Evolutionary conservation across 768 basidiomycete genomes (phyloP).

Genomic region (Lentinula sp.): DNA sequence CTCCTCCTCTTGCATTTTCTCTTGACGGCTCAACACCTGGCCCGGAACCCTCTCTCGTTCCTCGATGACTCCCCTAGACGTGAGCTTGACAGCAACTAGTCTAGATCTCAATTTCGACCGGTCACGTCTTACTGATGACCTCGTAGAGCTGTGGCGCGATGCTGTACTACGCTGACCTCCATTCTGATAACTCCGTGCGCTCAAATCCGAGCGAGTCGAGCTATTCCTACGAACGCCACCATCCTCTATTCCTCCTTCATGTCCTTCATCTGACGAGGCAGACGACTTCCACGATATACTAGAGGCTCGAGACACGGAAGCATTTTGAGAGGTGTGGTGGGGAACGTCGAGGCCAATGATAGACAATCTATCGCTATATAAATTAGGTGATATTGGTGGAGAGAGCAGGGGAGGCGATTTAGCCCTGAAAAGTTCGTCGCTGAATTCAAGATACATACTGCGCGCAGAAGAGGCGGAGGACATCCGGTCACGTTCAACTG

Average conservation of each 20-base stretch:
- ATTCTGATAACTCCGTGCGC: not conserved
- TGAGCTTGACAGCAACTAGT: constrained; percentile 45
- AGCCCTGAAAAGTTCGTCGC: not conserved
- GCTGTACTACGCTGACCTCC: not conserved
- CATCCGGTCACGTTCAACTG: not conserved
- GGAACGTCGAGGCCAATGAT: not conserved
- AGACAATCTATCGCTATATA: not conserved
- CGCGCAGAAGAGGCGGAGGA: constrained; percentile 1
- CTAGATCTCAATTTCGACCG: constrained; percentile 14
- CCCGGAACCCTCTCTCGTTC: constrained; percentile 14
- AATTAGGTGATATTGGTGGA: not conserved
- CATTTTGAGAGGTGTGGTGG: too few relatives aligned
- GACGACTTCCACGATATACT: constrained; percentile 5
- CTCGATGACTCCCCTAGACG: constrained; percentile 23
- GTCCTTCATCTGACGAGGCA: constrained; percentile 1
- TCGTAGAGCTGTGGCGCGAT: not conserved
- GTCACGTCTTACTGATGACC: not conserved
- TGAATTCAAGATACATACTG: constrained; percentile 2
- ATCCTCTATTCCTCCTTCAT: not conserved
- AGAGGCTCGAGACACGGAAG: not conserved
- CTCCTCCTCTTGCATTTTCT: constrained; percentile 21
- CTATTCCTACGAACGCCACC: not conserved
- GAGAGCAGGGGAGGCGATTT: not conserved
- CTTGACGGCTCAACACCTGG: constrained; percentile 16
- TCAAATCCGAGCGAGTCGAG: not conserved